Percentiles rank a stretch among this genome's conserved stretches.
phyloP scores from a whole-genome alignment of 2,329 filamentous ascomycete genomes.

The Pezicula carpinea region DNA sequence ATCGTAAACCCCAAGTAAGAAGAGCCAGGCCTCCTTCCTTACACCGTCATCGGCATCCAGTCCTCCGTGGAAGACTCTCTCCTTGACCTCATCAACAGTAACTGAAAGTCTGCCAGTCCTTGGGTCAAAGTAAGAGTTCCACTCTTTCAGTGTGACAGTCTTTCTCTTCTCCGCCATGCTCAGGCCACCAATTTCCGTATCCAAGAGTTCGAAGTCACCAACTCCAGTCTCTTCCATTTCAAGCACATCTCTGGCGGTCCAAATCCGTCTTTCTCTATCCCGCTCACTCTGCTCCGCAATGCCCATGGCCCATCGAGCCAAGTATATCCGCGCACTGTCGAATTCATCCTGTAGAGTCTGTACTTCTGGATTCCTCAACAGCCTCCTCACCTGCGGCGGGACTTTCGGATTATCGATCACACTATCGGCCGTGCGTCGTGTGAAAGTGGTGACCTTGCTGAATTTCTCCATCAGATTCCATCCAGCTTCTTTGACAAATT shows the following conservation, averaged over 20 bases:
- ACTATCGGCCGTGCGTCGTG: constrained; percentile 83
- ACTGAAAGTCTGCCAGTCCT: constrained; percentile 69
- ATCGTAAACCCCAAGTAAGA: constrained; percentile 83
- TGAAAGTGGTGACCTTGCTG: constrained; percentile 96
- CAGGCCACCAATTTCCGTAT: constrained; percentile 68
- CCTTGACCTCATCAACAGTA: constrained; percentile 89
- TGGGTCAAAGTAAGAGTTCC: constrained; percentile 84
- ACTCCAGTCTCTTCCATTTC: constrained; percentile 93
- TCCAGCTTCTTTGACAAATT: constrained; percentile 87
- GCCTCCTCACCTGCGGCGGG: constrained; percentile 77
- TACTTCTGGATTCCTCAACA: constrained; percentile 89
- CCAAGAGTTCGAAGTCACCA: constrained; percentile 91
- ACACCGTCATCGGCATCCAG: constrained; percentile 85
- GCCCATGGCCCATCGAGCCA: constrained; percentile 97
- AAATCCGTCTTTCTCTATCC: constrained; percentile 80
- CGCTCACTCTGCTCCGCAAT: constrained; percentile 95
- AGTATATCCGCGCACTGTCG: constrained; percentile 89
- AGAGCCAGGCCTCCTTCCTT: constrained; percentile 94
- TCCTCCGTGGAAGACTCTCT: constrained; percentile 94
- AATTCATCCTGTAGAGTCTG: constrained; percentile 96
- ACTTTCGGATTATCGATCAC: constrained; percentile 87
- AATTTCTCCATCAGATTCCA: constrained; percentile 98
- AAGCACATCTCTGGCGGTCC: constrained; percentile 87
- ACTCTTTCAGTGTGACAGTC: constrained; percentile 76
- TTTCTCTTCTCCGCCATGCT: constrained; percentile 73